Base-by-base conservation (phyloP, 345 rosid species). In the Cochlearia excelsa region DNA sequence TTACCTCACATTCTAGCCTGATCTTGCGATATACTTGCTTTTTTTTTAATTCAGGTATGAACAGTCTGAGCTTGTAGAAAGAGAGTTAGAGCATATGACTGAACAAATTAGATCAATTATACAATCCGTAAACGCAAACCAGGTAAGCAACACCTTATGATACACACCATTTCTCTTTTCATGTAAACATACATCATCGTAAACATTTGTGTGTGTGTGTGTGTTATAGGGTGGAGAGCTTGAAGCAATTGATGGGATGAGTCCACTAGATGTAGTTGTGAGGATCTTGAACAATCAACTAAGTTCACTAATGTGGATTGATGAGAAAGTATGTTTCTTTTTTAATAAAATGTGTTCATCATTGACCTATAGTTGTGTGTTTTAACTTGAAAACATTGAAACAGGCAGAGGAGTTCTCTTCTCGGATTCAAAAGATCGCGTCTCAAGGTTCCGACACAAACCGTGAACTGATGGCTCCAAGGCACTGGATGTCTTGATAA, bases 281-380 rank as follows among this genome's bases (percentile, higher is more conserved):
- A 77, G 83, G 46, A 89, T 93, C 75, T 75, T 93, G 63, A 93
- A 93, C 81, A 93, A 93, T 77, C 99, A 93, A 80, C 81, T 93
- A 9, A 85, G 96, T 65, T 93, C 99, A 61, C 78, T 93, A 40
- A 85, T 89, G 92, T 89, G 96, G 97, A 82, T 93, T 48, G 99
- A 93, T 70, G 99, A 93, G 74, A 87, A 87, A 81, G 95, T 87
- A 57, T 47, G 47, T 53, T 29, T 37, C 40, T 37, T 37, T 37
- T 57, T 66, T 42, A 3, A 9, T n/a, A n/a, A n/a, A 41, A 38
- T 0, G 23, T 16, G 23, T 16, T 16, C 23, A 16, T 16, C 23
- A 16, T 16, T 16, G 23, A 16, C 23, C 23, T 9, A 6, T 10
- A 26, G 61, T 59, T 11, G 28, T 70, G 37, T 23, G 42, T 39